These are phyloP conservation scores for Pyrenopolyporus hunteri DNA, from an alignment of 495 filamentous ascomycete genomes.

Conservation along the genomic window DNA sequence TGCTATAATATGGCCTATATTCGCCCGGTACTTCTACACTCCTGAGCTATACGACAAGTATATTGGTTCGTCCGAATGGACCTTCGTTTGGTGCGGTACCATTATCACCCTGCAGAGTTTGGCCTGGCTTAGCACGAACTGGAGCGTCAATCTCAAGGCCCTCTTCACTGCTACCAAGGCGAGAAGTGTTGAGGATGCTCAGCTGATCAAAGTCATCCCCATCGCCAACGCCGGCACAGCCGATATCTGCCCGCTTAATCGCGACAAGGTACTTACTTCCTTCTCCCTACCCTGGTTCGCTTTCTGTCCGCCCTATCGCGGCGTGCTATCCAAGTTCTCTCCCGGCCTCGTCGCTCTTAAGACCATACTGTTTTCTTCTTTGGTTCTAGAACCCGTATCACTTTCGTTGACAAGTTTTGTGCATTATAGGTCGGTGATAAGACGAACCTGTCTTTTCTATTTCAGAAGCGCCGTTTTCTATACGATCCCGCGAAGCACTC, in stretches of 20 bases:
- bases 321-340: too few species aligned
- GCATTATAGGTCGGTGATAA: conserved; percentile 65
- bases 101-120: conserved; percentile 89
- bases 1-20: conserved; percentile 84
- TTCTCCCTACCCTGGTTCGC: too few species aligned
- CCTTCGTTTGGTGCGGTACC: conserved; percentile 86
- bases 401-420: conserved; percentile 20
- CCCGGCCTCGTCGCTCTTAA: too few species aligned
- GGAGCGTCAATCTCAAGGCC: conserved; percentile 86
- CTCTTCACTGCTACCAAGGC: conserved; percentile 80
- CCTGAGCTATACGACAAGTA: conserved; percentile 84
- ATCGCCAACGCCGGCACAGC: conserved; percentile 85
- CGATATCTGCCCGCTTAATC: conserved; percentile 82
- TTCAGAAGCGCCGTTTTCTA: conserved; percentile 97
- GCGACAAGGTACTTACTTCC: conserved; percentile 63
- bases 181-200: conserved; percentile 74
- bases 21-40: conserved; percentile 84
- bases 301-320: too few species aligned
- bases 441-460: conserved; percentile 84
- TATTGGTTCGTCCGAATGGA: conserved; percentile 92
- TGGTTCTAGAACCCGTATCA: too few species aligned
- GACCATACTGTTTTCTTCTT: neutral
- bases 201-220: conserved; percentile 92
- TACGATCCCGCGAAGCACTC: conserved; percentile 70
- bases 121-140: conserved; percentile 94